Conservation (phyloP, 2,329 filamentous ascomycete species). For the Exophiala sideris region DNA sequence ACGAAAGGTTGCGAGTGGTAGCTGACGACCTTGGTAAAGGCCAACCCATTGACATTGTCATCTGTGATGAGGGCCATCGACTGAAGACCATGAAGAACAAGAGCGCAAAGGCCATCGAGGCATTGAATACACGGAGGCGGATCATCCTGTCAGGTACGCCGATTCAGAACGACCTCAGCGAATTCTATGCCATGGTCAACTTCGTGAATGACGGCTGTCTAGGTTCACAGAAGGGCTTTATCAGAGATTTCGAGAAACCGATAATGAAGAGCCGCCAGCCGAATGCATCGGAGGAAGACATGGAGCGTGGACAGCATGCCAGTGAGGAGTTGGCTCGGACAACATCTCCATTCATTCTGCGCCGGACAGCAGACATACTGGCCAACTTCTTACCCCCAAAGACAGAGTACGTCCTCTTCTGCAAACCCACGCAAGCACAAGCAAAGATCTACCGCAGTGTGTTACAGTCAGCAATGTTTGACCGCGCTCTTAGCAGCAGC, state of each 20-base stretch:
- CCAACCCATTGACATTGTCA: constrained; percentile 63
- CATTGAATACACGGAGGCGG: constrained; percentile 58
- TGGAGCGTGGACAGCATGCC: constrained; percentile 62
- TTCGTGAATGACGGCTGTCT: constrained; percentile 66
- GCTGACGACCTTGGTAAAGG: constrained; percentile 64
- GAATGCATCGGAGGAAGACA: constrained; percentile 57
- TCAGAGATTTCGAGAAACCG: constrained; percentile 61
- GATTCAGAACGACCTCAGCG: constrained; percentile 64
- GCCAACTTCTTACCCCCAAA: constrained; percentile 64
- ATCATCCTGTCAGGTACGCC: constrained; percentile 66
- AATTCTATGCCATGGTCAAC: constrained; percentile 67
- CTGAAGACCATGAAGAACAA: constrained; percentile 69
- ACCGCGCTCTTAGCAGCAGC: constrained; percentile 56
- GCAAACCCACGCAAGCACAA: constrained; percentile 59
- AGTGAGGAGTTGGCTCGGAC: constrained; percentile 59
- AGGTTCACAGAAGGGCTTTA: constrained; percentile 60
- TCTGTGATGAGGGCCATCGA: constrained; percentile 67
- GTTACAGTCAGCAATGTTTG: constrained; percentile 62
- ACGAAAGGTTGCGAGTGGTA: constrained; percentile 65
- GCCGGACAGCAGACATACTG: constrained; percentile 64
- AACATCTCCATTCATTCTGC: constrained; percentile 63
- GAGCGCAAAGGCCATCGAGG: constrained; percentile 62
- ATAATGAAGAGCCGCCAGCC: constrained; percentile 64
- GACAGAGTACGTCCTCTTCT: constrained; percentile 66
- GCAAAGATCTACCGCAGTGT: constrained; percentile 61